Evolutionary conservation across 768 basidiomycete species (phyloP), one percentile per base, ranked within the genome.

Genomic region (Leucocoprinus sp.): DNA sequence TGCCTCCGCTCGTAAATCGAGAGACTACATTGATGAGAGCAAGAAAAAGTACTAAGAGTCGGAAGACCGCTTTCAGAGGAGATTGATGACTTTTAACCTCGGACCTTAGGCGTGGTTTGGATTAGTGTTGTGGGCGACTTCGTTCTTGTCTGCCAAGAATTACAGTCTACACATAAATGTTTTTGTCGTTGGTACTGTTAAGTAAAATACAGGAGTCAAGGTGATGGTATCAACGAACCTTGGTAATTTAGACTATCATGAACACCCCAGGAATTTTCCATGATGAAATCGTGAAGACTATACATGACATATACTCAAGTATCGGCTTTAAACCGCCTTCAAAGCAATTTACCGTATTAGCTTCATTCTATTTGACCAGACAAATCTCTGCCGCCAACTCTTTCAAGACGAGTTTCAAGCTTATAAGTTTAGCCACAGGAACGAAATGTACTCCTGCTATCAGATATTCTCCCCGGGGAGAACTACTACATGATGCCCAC

Each of bases 401-500:
- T 37, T n/a, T n/a, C n/a, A n/a, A 22, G 12, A 6, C 17, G 12
- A 6, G 17, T 24, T 11, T 26, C 33, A 79, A 84, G 54, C 62
- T 82, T 47, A 75, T 92, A 34, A 82, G 84, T 24, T 55, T 93
- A 3, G 82, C 74, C 0, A 87, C 90, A 6, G 93, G 93, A 8
- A 84, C 85, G 2, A 95, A 95, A 65, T 91, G 87, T 54, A 72
- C 93, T 0, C 87, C 93, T 2, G 71, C 64, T 3, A 54, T 57
- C 3, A 72, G 72, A 43, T 66, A 91, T 0, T 80, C 91, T 0
- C 54, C 61, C 4, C 67, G 69, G 22, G 93, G 93, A 0, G 90
- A 95, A 55, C 72, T 79, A 1, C 52, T 96, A 14, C 91, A 93
- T 55, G 93, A 96, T 56, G 82, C 76, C 42, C 93, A 97, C 60